phyloP scores from a whole-genome alignment of 371 early-diverging fungal species.

The Rhizopus arrhizus region DNA sequence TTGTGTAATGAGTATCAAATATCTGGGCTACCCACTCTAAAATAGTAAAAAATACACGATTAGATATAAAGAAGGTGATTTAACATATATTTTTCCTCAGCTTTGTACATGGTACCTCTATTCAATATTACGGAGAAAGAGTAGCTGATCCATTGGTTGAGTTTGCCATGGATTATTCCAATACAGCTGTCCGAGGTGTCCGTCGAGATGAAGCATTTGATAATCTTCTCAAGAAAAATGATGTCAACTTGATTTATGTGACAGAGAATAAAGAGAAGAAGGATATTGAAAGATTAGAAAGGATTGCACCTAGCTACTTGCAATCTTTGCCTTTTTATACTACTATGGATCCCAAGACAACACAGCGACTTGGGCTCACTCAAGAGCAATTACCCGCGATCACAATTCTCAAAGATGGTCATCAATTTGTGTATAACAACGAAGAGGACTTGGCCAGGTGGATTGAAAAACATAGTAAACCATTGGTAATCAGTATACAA shows the following conservation, averaged over 20 bases:
- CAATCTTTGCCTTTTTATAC: slow-evolving; percentile 29
- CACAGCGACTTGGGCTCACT: slow-evolving; percentile 9
- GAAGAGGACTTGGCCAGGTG: slow-evolving; percentile 9
- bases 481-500: slow-evolving; percentile 19
- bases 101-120: slow-evolving; percentile 46
- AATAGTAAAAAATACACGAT: slow-evolving; percentile 42
- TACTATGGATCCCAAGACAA: slow-evolving; percentile 21
- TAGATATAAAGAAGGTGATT: neutral
- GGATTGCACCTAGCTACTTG: slow-evolving; percentile 26
- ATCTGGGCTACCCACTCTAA: slow-evolving; percentile 81
- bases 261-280: slow-evolving; percentile 1
- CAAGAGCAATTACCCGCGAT: slow-evolving; percentile 15
- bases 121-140: slow-evolving; percentile 56
- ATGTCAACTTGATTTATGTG: slow-evolving; percentile 31
- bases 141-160: slow-evolving; percentile 44
- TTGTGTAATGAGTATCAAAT: slow-evolving; percentile 62
- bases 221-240: slow-evolving; percentile 8
- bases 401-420: slow-evolving; percentile 28
- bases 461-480: slow-evolving; percentile 23
- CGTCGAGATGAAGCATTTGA: slow-evolving; percentile 10
- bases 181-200: slow-evolving; percentile 20
- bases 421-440: slow-evolving; percentile 10
- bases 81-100: slow-evolving; percentile 7
- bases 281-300: slow-evolving; percentile 7
- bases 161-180: slow-evolving; percentile 43